Base-by-base conservation (phyloP, 345 rosid genomes). In the Boechera retrofracta region DNA sequence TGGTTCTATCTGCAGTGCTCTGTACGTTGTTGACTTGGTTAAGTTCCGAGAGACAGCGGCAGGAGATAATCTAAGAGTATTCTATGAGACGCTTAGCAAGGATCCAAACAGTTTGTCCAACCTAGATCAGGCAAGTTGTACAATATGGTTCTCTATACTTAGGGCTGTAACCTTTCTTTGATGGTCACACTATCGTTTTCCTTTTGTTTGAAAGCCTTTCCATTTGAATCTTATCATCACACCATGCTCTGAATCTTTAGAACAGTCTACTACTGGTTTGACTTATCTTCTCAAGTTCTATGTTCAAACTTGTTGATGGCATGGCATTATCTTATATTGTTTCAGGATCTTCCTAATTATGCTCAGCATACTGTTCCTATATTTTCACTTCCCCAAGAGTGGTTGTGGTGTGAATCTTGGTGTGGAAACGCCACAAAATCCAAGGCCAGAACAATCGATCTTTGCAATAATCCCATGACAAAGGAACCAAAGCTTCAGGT, bases 341-440 rank as follows among this genome's bases (percentile, higher is more conserved):
- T 85, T 72, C 91, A 95, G 99, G 99, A 95, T 85, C 99, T 92
- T 77, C 99, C 99, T 3, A 95, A 95, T 77, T 95, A 95, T 84
- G 99, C 99, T 76, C 99, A 93, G 78, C 96, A 95, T 76, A 87
- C 83, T 1, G 99, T 95, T 53, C 98, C 98, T 16, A 93, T 95
- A 51, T 91, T 91, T 71, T 95, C 98, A 62, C 86, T 95, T 41
- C 97, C 99, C 53, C 96, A 85, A 85, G 99, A 95, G 79, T 95
- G 99, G 99, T 72, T 95, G 38, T 91, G 99, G 99, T 95, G 99
- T 62, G 99, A 95, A 75, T 95, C 99, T 38, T 95, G 99, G 99
- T 95, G 99, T 62, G 99, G 99, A 69, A 93, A 89, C 80, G 88
- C 96, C 75, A 91, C 99, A 60, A 95, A 95, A 83, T 69, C 92